Base-by-base conservation (phyloP, 2,329 filamentous ascomycete genomes). In the Fusarium sp. region DNA sequence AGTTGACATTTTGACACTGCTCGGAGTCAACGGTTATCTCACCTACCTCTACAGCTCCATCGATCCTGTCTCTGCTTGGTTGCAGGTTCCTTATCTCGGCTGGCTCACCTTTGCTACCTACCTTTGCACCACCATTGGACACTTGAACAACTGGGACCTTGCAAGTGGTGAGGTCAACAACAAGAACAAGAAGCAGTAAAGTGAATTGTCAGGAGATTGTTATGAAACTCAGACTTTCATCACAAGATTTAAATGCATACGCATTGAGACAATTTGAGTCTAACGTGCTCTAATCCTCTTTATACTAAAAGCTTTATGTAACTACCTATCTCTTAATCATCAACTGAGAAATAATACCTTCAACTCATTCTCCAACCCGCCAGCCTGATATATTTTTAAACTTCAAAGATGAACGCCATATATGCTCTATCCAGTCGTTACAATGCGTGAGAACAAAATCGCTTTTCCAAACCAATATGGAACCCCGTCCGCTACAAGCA, bases 81-180 rank as follows among this genome's bases (percentile, higher is more conserved):
- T 89, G 71, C 86, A 97, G 80, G 87, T 88, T 25, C 95, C 95
- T 1, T 98, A 98, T 78, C 82, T 97, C 27, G 92, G 84, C 18
- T 98, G 95, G 95, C 82, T 98, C 73, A 84, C 90, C 56, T 98
- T 97, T 78, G 95, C 94, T 32, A 94, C 92, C 0, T 98, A 98
- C 78, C 83, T 98, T 55, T 93, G 90, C 75, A 89, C 88, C 2
- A 89, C 89, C 1, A 86, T 90, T 5, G 90, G 91, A 2, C 83
- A 90, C 70, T 78, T 94, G 79, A 94, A 94, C 78, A 80, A 83
- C 51, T 94, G 91, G 91, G 85, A 88, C 71, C 81, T 92, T 63
- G 67, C 65, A 16, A 57, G 56, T 38, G 71, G 68, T 52, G 63
- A 73, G 58, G 68, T 38, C 16, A 51, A 51, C 27, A 74, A 76